Evolutionary conservation across 176 grass and related monocot genomes (phyloP).

Genomic region (Aegilops speltoides): DNA sequence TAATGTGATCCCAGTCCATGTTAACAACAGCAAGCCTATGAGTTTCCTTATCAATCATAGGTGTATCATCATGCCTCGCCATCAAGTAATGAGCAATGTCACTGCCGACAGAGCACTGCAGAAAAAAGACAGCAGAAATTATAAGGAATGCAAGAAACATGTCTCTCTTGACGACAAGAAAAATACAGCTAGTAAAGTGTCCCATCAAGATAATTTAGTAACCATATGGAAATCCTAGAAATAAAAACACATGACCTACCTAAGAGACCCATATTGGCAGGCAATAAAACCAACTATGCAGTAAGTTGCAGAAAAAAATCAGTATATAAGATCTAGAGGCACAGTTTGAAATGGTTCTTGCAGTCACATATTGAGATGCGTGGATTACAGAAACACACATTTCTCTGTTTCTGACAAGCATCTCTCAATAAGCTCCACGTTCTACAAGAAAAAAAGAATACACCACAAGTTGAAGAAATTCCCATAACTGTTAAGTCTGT

Average conservation of each 20-base stretch:
- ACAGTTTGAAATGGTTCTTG: neutral
- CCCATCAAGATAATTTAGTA: neutral
- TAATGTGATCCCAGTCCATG: conserved; percentile 94
- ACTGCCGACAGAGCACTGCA: conserved; percentile 58
- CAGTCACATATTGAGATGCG: neutral
- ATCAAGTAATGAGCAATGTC: conserved; percentile 74
- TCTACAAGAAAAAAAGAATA: neutral
- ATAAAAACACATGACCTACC: neutral
- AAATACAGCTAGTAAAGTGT: neutral
- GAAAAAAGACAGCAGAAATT: neutral
- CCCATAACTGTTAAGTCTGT: neutral
- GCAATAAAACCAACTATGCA: neutral
- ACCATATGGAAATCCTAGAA: neutral
- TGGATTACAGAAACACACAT: neutral
- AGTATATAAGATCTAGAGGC: neutral
- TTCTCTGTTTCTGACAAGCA: neutral
- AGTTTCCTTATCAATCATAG: conserved; percentile 69
- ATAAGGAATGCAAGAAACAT: neutral
- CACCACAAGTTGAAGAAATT: neutral
- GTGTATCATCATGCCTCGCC: conserved; percentile 70
- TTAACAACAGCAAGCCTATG: conserved; percentile 85
- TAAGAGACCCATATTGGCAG: neutral
- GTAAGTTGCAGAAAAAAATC: neutral
- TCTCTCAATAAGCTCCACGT: neutral
- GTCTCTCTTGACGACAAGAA: neutral